phyloP scores from a whole-genome alignment of 768 basidiomycete genomes.

The Tulasnella sp. region DNA sequence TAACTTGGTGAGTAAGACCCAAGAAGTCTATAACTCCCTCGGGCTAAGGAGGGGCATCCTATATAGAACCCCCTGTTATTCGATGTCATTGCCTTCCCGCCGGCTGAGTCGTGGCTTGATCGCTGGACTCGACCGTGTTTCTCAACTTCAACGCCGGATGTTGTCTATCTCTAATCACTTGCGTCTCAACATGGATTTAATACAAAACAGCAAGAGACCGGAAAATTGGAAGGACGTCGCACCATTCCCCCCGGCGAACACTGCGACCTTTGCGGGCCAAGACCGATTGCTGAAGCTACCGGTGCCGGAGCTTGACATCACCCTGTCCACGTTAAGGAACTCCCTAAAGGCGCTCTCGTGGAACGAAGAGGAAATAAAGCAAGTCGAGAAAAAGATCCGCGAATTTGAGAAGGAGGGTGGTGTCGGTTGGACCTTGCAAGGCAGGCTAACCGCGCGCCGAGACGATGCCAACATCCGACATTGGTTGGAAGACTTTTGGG shows the following conservation, averaged over 20 bases:
- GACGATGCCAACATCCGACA: slow-evolving; percentile 54
- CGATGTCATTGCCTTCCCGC: neutral
- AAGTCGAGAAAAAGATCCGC: slow-evolving; percentile 61
- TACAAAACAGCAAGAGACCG: slow-evolving; percentile 26
- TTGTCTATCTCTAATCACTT: neutral
- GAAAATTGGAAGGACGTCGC: slow-evolving; percentile 68
- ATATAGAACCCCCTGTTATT: neutral
- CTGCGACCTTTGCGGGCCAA: slow-evolving; percentile 66
- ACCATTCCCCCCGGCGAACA: slow-evolving; percentile 50
- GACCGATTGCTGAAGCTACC: slow-evolving; percentile 65
- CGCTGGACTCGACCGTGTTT: neutral
- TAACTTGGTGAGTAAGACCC: neutral
- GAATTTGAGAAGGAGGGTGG: slow-evolving; percentile 52
- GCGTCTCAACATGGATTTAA: slow-evolving; percentile 7
- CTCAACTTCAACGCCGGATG: neutral
- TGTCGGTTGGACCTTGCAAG: slow-evolving; percentile 50
- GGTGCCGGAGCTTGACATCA: slow-evolving; percentile 63
- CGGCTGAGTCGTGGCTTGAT: neutral
- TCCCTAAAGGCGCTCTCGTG: slow-evolving; percentile 71
- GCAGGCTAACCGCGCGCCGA: slow-evolving; percentile 55
- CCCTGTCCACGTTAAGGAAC: slow-evolving; percentile 64
- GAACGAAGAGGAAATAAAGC: slow-evolving; percentile 54
- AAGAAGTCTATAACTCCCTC: neutral
- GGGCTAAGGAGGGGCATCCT: neutral
- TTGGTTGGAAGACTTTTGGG: slow-evolving; percentile 97